Evolutionary conservation across 148 eudicot species (phyloP).

Genomic region (Diospyros lotus): DNA sequence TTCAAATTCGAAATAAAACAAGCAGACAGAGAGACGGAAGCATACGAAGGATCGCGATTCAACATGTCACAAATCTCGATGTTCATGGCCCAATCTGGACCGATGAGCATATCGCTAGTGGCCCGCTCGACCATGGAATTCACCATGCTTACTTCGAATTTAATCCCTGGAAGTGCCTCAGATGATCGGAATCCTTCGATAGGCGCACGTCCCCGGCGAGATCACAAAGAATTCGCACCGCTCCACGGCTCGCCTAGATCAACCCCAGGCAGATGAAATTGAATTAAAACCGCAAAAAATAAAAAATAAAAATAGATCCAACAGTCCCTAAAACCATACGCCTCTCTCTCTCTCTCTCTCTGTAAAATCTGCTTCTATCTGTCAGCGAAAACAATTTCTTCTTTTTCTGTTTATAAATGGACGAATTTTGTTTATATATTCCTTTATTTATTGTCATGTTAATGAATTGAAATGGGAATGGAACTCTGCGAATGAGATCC

Average conservation of each 20-base stretch:
- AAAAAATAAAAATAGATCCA: background rate
- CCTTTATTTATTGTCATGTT: no score
- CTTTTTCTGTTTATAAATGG: no score
- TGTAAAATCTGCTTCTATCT: no score
- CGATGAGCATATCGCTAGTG: constrained; percentile 82
- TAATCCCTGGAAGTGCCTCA: background rate
- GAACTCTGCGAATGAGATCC: no score
- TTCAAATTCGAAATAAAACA: background rate
- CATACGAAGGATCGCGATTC: constrained; percentile 84
- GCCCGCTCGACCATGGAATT: constrained; percentile 87
- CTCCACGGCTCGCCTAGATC: background rate
- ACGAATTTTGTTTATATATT: no score
- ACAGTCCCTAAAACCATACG: constrained; percentile 10
- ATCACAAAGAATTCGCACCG: background rate
- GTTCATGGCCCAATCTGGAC: constrained; percentile 99
- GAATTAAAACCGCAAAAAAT: background rate
- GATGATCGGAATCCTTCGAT: constrained; percentile 5
- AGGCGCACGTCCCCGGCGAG: constrained; percentile 13
- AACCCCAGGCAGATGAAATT: background rate
- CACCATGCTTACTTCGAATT: constrained; percentile 48
- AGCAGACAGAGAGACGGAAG: background rate
- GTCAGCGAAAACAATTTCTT: no score
- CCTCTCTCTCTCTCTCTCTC: background rate
- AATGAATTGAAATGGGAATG: no score
- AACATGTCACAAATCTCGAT: constrained; percentile 96